Evolutionary conservation across 306 rosid species (phyloP).

Genomic region (Oemleria cerasiformis): DNA sequence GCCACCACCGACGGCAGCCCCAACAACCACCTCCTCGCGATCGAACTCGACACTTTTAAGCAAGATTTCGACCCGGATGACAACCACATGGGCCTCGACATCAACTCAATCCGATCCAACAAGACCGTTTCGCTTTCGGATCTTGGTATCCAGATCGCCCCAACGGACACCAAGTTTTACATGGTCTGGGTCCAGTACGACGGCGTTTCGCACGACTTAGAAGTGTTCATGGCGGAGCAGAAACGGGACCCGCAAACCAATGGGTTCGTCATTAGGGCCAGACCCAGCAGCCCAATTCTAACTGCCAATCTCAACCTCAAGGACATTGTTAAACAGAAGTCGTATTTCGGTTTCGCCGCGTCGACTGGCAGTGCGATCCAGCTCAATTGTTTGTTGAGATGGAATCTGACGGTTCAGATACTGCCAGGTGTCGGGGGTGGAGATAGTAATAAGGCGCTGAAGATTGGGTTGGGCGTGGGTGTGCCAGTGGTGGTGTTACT

Average conservation of each 20-base stretch:
- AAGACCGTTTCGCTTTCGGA: conserved; percentile 27
- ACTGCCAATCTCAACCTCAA: conserved; percentile 34
- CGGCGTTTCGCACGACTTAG: conserved; percentile 30
- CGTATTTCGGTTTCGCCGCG: conserved; percentile 70
- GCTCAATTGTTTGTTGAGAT: conserved; percentile 56
- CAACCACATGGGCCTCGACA: conserved; percentile 64
- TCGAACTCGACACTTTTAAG: conserved; percentile 68
- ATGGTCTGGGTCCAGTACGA: conserved; percentile 60
- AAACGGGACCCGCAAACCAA: not conserved
- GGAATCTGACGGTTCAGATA: conserved; percentile 60
- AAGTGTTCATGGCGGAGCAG: conserved; percentile 45
- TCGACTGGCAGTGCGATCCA: conserved; percentile 49
- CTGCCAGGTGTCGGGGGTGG: conserved; percentile 11
- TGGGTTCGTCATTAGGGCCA: conserved; percentile 6
- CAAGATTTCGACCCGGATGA: conserved; percentile 51
- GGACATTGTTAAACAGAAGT: conserved; percentile 19
- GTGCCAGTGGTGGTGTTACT: conserved; percentile 23
- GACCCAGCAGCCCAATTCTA: conserved; percentile 43
- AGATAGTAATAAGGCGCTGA: not conserved
- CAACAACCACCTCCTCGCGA: conserved; percentile 49
- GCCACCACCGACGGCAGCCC: conserved; percentile 49
- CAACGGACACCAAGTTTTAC: conserved; percentile 20
- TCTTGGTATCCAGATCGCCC: conserved; percentile 43
- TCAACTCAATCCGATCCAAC: conserved; percentile 48
- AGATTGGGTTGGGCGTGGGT: conserved; percentile 50